A percentile compares a stretch with the other conserved stretches of the same genome.
Conservation (phyloP, 305 asterid species). For the Monarda citriodora region DNA sequence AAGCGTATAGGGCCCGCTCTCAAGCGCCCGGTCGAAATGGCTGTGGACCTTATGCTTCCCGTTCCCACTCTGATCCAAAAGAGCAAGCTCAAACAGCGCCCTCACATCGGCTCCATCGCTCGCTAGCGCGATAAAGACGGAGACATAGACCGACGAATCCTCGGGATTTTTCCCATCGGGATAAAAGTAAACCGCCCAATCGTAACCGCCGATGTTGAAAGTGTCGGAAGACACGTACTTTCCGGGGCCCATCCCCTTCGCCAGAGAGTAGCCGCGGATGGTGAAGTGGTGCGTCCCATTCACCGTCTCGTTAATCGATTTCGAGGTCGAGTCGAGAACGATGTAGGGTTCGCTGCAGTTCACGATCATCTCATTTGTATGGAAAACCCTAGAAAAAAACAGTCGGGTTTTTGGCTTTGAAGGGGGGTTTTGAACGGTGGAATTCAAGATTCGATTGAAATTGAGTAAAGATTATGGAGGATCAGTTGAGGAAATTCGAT, state of each 20-base stretch:
- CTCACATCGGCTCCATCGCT: slow-evolving; percentile 94
- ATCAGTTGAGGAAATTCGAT: neutral
- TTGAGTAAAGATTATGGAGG: slow-evolving; percentile 9
- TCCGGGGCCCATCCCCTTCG: slow-evolving; percentile 94
- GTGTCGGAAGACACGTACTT: slow-evolving; percentile 81
- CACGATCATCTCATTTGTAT: slow-evolving; percentile 52
- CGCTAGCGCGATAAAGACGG: slow-evolving; percentile 87
- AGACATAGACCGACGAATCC: slow-evolving; percentile 77
- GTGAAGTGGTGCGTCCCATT: slow-evolving; percentile 94
- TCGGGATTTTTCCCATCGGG: slow-evolving; percentile 92
- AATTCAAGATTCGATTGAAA: slow-evolving; percentile 1
- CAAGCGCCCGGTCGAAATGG: slow-evolving; percentile 93
- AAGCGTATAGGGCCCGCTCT: slow-evolving; percentile 92
- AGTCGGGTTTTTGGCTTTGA: neutral
- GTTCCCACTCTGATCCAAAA: slow-evolving; percentile 94
- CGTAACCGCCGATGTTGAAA: slow-evolving; percentile 85
- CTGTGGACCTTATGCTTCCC: slow-evolving; percentile 91
- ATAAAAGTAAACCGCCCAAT: slow-evolving; percentile 93
- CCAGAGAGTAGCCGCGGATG: slow-evolving; percentile 87
- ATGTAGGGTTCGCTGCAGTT: slow-evolving; percentile 30
- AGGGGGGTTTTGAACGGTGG: slow-evolving; percentile 15
- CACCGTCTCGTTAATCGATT: slow-evolving; percentile 83
- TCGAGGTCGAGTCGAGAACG: slow-evolving; percentile 48
- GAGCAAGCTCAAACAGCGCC: slow-evolving; percentile 89
- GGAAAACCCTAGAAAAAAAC: slow-evolving; percentile 22